A percentile compares a stretch with the other conserved stretches of the same genome.
These are phyloP conservation scores for Megacollybia platyphylla DNA, from an alignment of 1,284 basidiomycete species.

Conservation along the genomic window DNA sequence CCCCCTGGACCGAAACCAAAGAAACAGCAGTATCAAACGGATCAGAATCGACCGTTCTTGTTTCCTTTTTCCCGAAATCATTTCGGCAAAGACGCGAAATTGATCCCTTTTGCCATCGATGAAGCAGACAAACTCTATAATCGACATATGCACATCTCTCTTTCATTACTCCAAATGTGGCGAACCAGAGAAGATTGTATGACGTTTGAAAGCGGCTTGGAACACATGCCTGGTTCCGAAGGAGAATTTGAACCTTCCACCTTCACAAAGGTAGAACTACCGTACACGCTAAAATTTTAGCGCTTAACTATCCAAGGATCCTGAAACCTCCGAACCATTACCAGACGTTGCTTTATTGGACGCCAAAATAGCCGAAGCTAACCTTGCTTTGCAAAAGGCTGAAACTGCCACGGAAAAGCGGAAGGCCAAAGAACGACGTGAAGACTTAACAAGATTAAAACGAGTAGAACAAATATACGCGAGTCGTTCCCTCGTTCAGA, in stretches of 20 bases:
- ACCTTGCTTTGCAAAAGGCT: conserved; percentile 41
- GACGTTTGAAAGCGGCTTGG: conserved; percentile 85
- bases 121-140: conserved; percentile 90
- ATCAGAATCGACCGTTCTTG: conserved; percentile 88
- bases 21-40: conserved; percentile 98
- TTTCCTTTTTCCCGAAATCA: conserved; percentile 77
- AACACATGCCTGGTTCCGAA: conserved; percentile 59
- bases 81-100: conserved; percentile 33
- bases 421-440: conserved; percentile 54
- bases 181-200: conserved; percentile 90
- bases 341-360: conserved; percentile 62
- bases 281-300: conserved; percentile 4
- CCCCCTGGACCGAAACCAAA: conserved; percentile 86
- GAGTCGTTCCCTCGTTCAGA: conserved; percentile 18
- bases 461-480: conserved; percentile 89
- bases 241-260: conserved; percentile 38
- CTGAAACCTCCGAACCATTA: conserved; percentile 46
- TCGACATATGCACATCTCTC: conserved; percentile 83
- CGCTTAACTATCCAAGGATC: conserved; percentile 23
- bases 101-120: conserved; percentile 90
- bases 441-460: conserved; percentile 75
- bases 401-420: conserved; percentile 43
- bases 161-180: conserved; percentile 92
- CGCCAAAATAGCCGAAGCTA: conserved; percentile 57
- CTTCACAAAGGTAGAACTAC: conserved; percentile 26